These are phyloP conservation scores for Alternaria burnsii DNA, from an alignment of 2,329 filamentous ascomycete species.

Conservation along the genomic window DNA sequence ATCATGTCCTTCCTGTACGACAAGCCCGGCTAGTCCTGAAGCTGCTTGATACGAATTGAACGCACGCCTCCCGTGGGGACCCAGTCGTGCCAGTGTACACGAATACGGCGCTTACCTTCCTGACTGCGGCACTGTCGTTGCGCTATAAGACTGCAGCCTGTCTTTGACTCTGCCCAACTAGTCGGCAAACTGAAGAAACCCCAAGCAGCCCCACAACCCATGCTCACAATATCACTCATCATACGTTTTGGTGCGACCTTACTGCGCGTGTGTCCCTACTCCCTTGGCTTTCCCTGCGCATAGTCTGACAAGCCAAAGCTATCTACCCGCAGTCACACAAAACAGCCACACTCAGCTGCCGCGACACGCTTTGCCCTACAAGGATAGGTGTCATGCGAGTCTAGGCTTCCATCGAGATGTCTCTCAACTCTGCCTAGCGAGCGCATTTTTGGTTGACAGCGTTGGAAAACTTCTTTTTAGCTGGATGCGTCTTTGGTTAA, in stretches of 20 bases:
- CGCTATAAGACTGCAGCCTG: not conserved
- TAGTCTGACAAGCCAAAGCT: not conserved
- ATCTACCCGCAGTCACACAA: slow-evolving; percentile 6
- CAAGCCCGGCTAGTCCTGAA: slow-evolving; percentile 6
- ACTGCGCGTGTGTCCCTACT: not conserved
- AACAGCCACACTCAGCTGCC: slow-evolving; percentile 7
- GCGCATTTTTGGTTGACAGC: slow-evolving; percentile 1
- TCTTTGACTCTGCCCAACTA: slow-evolving; percentile 1
- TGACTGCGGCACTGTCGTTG: not conserved
- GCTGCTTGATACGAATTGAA: not conserved
- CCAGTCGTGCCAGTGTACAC: slow-evolving; percentile 1
- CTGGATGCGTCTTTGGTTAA: not conserved
- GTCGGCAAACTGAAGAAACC: not conserved
- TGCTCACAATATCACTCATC: not conserved
- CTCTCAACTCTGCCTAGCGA: not conserved
- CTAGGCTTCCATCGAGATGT: slow-evolving; percentile 9
- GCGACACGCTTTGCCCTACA: slow-evolving; percentile 8
- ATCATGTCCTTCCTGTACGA: not conserved
- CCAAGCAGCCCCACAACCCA: not conserved
- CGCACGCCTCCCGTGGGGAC: not conserved
- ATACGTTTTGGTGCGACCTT: not conserved
- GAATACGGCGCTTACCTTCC: not conserved
- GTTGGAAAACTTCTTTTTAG: slow-evolving; percentile 3
- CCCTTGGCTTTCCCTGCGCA: not conserved
- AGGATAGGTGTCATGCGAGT: slow-evolving; percentile 7